These are phyloP conservation scores for Fusarium mundagurra DNA, from an alignment of 2,329 filamentous ascomycete species.

Conservation along the genomic window DNA sequence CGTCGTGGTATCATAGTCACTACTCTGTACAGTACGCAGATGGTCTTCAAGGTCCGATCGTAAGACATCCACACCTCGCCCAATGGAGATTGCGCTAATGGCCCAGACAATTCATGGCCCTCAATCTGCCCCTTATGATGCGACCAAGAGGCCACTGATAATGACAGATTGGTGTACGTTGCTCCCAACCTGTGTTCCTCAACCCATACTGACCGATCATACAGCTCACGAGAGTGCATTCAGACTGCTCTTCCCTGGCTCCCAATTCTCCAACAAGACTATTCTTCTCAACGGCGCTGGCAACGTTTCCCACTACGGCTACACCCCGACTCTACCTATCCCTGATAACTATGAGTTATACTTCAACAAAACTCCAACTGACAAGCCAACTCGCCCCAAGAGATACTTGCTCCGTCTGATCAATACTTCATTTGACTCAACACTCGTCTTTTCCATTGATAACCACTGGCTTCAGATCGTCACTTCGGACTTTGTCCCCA, in stretches of 20 bases:
- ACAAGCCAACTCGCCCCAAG: constrained; percentile 18
- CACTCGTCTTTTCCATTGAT: constrained; percentile 37
- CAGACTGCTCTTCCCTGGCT: constrained; percentile 2
- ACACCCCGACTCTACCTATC: constrained; percentile 1
- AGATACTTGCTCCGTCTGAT: constrained; percentile 35
- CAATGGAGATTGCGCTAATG: background rate
- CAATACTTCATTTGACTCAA: constrained; percentile 37
- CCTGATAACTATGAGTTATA: constrained; percentile 20
- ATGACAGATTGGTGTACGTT: constrained; percentile 39
- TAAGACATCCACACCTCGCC: background rate
- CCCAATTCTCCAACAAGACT: constrained; percentile 17
- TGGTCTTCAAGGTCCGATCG: constrained; percentile 30
- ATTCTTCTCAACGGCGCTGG: constrained; percentile 35
- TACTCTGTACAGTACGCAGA: constrained; percentile 40
- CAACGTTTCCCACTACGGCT: constrained; percentile 22
- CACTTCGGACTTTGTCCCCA: constrained; percentile 31
- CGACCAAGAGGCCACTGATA: constrained; percentile 16
- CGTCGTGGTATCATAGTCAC: constrained; percentile 40
- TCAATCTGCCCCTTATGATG: constrained; percentile 28
- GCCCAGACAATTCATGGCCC: constrained; percentile 33
- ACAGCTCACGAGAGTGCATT: constrained; percentile 30
- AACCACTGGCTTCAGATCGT: constrained; percentile 36
- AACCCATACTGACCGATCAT: rapidly evolving
- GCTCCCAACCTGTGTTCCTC: rapidly evolving
- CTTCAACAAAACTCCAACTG: constrained; percentile 34